Conservation (phyloP, 805 yeast species). For the Suhomyces kilbournensis region DNA sequence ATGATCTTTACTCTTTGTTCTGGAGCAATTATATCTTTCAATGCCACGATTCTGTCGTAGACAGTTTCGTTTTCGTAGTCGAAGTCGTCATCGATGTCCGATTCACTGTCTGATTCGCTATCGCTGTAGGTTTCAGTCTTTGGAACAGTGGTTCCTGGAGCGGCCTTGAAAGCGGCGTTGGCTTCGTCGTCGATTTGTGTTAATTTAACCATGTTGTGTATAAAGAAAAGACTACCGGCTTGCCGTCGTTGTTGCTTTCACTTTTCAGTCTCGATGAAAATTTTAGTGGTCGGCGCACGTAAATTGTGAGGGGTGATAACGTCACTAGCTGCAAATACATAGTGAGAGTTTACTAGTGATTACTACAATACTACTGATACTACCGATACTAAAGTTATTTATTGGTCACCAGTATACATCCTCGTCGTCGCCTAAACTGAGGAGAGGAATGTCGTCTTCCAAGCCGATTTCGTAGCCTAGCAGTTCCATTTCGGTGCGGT, state of each 20-base stretch:
- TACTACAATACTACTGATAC: neutral
- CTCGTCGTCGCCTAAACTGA: conserved; percentile 16
- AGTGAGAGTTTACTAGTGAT: neutral
- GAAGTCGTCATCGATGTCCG: conserved; percentile 65
- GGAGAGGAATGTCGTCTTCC: conserved; percentile 19
- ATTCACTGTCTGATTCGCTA: conserved; percentile 38
- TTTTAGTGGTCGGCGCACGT: conserved; percentile 4
- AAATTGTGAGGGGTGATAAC: neutral
- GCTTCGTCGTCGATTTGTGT: conserved; percentile 67
- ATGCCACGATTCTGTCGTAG: conserved; percentile 82
- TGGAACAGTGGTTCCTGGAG: conserved; percentile 28
- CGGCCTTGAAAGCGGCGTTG: conserved; percentile 34
- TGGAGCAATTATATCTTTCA: conserved; percentile 90
- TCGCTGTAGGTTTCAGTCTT: conserved; percentile 28
- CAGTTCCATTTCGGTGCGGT: conserved; percentile 48
- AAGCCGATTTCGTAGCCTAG: conserved; percentile 52
- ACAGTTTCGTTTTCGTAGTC: conserved; percentile 79
- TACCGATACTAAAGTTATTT: neutral
- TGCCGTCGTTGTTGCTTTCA: neutral
- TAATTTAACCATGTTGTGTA: conserved; percentile 65
- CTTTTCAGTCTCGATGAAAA: neutral
- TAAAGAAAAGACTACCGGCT: neutral
- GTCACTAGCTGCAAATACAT: neutral
- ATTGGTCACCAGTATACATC: conserved; percentile 6
- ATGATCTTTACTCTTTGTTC: conserved; percentile 58